Conservation (phyloP, 1,284 basidiomycete species). For the Naganishia cerealis region DNA sequence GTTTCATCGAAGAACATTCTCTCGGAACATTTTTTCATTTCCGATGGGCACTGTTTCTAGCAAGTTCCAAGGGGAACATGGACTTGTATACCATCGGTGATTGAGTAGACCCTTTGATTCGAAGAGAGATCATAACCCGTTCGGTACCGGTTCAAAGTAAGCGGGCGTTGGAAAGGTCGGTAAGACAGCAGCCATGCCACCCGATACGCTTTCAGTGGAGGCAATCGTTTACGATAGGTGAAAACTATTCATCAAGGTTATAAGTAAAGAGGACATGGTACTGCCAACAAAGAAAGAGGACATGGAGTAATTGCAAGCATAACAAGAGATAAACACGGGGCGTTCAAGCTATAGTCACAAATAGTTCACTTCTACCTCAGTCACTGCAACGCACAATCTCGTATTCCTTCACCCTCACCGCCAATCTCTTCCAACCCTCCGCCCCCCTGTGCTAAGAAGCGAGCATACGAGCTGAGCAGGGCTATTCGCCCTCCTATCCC, state of each 20-base stretch:
- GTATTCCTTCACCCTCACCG: slow-evolving; percentile 15
- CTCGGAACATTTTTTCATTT: not conserved
- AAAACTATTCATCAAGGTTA: too few relatives aligned
- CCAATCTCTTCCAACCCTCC: slow-evolving; percentile 6
- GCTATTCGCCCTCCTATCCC: slow-evolving; percentile 21
- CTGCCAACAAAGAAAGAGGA: not conserved
- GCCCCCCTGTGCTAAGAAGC: slow-evolving; percentile 18
- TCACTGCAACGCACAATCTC: slow-evolving; percentile 28
- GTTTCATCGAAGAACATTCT: not conserved
- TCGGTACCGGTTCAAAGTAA: not conserved
- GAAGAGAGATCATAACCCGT: too few relatives aligned
- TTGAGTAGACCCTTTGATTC: too few relatives aligned
- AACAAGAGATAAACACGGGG: not conserved
- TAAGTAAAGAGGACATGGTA: too few relatives aligned
- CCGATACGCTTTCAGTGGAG: too few relatives aligned
- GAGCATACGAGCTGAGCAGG: slow-evolving; percentile 20
- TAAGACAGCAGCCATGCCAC: not conserved
- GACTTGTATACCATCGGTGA: not conserved
- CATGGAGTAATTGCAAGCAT: not conserved
- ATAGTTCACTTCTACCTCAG: too few relatives aligned
- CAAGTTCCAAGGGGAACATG: not conserved
- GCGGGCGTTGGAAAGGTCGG: not conserved
- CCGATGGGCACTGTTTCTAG: not conserved
- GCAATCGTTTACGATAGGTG: too few relatives aligned
- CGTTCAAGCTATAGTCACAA: not conserved